These are phyloP conservation scores for Nothophytophthora sp. DNA, from an alignment of 352 stramenopile genomes.

Conservation along the genomic window DNA sequence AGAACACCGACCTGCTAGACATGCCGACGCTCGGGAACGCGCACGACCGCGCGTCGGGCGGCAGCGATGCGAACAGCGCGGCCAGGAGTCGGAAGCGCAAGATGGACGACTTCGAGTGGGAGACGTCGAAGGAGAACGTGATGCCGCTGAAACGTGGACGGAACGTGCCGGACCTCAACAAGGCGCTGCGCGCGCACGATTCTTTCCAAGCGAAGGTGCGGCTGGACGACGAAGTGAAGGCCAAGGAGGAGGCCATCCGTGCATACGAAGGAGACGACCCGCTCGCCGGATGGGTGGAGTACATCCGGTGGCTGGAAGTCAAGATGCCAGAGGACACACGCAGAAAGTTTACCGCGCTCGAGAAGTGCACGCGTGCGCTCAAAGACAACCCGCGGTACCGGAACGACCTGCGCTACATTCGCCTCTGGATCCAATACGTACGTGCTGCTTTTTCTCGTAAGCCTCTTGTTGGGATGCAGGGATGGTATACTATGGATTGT, in stretches of 20 bases:
- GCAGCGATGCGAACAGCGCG: neutral
- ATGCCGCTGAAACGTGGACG: constrained; percentile 80
- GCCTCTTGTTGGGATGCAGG: neutral
- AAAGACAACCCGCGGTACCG: constrained; percentile 66
- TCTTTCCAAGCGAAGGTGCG: constrained; percentile 64
- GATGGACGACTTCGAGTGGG: constrained; percentile 72
- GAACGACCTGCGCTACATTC: constrained; percentile 82
- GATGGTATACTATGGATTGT: neutral
- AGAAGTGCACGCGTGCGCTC: constrained; percentile 73
- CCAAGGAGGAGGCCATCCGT: constrained; percentile 46
- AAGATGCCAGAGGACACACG: constrained; percentile 84
- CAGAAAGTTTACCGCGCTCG: constrained; percentile 75
- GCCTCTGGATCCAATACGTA: constrained; percentile 90
- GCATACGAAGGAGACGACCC: constrained; percentile 67
- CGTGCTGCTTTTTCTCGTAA: constrained; percentile 12
- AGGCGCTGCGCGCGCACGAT: constrained; percentile 58
- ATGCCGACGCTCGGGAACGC: constrained; percentile 12
- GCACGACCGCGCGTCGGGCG: neutral
- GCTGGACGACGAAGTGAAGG: constrained; percentile 54
- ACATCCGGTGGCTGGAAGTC: constrained; percentile 79
- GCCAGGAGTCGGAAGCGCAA: constrained; percentile 31
- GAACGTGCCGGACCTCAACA: constrained; percentile 81
- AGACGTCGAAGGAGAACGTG: constrained; percentile 89
- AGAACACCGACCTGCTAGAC: constrained; percentile 1
- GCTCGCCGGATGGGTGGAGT: constrained; percentile 66